phyloP scores from a whole-genome alignment of 805 yeast genomes.

The Cyberlindnera galapagoensis region DNA sequence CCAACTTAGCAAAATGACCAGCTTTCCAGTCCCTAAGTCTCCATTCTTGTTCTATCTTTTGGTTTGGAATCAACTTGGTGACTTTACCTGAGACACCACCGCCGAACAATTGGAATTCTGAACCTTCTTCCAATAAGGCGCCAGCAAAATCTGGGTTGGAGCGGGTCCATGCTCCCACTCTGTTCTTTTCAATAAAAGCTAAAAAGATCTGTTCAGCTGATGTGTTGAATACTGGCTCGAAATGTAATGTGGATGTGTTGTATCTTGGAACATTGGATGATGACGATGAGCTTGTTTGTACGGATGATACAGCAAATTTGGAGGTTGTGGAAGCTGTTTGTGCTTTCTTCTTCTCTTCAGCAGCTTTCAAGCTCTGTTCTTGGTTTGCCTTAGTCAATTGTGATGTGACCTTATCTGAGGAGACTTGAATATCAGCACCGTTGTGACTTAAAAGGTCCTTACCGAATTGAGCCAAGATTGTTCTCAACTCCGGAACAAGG shows the following conservation, averaged over 20 bases:
- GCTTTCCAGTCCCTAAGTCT: constrained; percentile 81
- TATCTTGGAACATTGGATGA: constrained; percentile 44
- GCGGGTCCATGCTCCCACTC: constrained; percentile 90
- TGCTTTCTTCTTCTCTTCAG: background rate
- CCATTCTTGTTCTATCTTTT: constrained; percentile 72
- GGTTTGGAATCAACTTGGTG: constrained; percentile 48
- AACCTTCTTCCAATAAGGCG: constrained; percentile 39
- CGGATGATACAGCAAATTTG: constrained; percentile 9
- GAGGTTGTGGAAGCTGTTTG: constrained; percentile 7
- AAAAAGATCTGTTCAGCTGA: constrained; percentile 79
- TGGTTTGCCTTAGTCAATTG: constrained; percentile 48
- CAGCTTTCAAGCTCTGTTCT: constrained; percentile 10
- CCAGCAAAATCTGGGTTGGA: constrained; percentile 54
- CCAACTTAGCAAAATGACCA: constrained; percentile 72
- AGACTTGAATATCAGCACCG: constrained; percentile 84
- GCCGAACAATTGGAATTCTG: constrained; percentile 69
- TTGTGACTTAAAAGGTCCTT: constrained; percentile 66
- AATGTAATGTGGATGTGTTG: constrained; percentile 73
- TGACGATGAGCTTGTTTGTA: constrained; percentile 14
- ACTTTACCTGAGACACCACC: constrained; percentile 79
- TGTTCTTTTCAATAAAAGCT: constrained; percentile 67
- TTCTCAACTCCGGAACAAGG: constrained; percentile 66
- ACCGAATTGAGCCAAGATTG: constrained; percentile 60
- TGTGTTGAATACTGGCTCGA: constrained; percentile 78
- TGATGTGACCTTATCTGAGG: constrained; percentile 57